Percentiles rank a stretch among this genome's conserved stretches.
Conservation (phyloP, 306 rosid genomes). For the Prunus armeniaca region DNA sequence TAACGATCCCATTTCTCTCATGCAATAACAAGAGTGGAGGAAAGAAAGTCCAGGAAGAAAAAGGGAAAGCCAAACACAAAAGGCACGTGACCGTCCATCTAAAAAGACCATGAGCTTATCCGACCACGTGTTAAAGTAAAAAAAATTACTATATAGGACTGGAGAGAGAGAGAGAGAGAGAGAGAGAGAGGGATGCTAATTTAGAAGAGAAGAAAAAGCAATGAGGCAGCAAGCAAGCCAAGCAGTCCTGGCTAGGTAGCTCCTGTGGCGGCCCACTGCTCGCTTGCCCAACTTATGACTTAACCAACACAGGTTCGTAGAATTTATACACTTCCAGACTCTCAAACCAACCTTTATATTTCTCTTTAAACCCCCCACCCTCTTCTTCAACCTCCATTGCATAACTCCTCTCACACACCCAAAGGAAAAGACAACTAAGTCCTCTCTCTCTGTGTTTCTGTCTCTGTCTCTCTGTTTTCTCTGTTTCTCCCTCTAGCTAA, state of each 20-base stretch:
- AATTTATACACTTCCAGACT: background rate
- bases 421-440: background rate
- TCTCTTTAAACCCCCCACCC: background rate
- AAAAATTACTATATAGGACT: background rate
- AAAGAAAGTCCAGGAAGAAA: background rate
- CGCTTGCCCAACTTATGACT: slow-evolving; percentile 19
- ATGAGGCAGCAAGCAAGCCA: background rate
- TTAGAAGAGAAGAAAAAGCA: background rate
- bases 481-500: slow-evolving; percentile 4
- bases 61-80: slow-evolving; percentile 23
- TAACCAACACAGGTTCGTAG: slow-evolving; percentile 22
- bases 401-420: background rate
- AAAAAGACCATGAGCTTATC: slow-evolving; percentile 18
- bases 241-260: slow-evolving; percentile 14
- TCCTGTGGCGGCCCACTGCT: slow-evolving; percentile 45
- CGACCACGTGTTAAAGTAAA: slow-evolving; percentile 39
- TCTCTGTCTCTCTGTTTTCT: background rate
- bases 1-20: background rate
- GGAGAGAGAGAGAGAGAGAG: background rate
- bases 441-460: background rate
- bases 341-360: background rate
- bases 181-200: background rate
- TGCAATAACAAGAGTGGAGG: background rate
- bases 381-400: background rate
- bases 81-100: slow-evolving; percentile 49